phyloP scores from a whole-genome alignment of 768 basidiomycete species.

The Mycena maculata region DNA sequence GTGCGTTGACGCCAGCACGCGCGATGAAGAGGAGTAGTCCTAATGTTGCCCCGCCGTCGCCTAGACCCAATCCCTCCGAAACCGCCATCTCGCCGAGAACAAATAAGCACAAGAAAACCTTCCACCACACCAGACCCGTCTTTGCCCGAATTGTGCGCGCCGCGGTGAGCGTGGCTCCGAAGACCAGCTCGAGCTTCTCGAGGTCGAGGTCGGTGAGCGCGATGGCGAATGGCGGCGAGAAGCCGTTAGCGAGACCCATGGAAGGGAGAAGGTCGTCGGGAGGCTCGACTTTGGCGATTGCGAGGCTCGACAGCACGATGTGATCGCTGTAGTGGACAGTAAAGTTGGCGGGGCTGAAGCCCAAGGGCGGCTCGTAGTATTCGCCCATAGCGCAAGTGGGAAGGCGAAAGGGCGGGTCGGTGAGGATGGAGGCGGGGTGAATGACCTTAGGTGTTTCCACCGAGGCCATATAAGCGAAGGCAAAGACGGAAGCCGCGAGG shows the following conservation, averaged over 20 bases:
- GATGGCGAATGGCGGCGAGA: not conserved
- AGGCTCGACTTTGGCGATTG: not conserved
- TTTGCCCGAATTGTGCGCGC: not conserved
- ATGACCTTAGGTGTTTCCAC: not conserved
- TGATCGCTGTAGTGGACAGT: too few species aligned
- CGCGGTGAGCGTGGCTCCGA: not conserved
- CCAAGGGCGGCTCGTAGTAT: not conserved
- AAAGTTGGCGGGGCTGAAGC: too few species aligned
- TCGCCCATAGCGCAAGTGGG: not conserved
- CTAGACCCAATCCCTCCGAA: not conserved
- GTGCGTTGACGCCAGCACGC: too few species aligned
- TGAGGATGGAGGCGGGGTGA: too few species aligned
- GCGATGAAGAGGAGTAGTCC: too few species aligned
- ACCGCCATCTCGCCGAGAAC: not conserved
- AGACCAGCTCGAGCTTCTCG: not conserved
- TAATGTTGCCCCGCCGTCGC: not conserved
- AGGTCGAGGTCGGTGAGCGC: not conserved
- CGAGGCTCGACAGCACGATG: not conserved
- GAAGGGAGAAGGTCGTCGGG: not conserved
- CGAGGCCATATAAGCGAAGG: not conserved
- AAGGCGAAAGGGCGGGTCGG: not conserved
- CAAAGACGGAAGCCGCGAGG: not conserved
- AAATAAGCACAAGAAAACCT: not conserved
- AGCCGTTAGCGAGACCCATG: too few species aligned
- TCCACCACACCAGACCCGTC: not conserved